Conservation (phyloP, 1,284 basidiomycete genomes). For the Sporisorium reilianum region DNA sequence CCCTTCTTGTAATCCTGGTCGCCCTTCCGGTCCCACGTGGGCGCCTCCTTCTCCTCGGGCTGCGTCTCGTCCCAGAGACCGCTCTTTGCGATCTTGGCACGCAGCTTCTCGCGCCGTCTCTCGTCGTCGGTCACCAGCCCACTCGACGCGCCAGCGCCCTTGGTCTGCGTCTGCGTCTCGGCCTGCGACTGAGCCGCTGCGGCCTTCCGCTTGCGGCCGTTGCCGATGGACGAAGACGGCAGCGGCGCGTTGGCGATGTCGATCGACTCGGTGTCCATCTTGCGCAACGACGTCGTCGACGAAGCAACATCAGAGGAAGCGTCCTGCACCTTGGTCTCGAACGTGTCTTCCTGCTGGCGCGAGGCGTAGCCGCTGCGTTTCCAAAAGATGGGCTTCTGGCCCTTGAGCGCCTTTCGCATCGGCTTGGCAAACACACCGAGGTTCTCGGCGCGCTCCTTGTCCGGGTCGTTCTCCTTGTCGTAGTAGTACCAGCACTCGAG, state of each 20-base stretch:
- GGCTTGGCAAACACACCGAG: constrained; percentile 66
- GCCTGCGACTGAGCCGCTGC: constrained; percentile 16
- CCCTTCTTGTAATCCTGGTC: constrained; percentile 57
- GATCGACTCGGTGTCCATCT: constrained; percentile 26
- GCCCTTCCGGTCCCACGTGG: constrained; percentile 61
- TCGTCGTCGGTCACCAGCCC: constrained; percentile 29
- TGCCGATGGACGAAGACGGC: constrained; percentile 26
- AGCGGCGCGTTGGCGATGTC: constrained; percentile 40
- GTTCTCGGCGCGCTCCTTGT: constrained; percentile 64
- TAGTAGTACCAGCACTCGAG: constrained; percentile 69
- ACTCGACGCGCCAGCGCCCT: neutral
- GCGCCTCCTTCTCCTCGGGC: constrained; percentile 56
- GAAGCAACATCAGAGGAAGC: constrained; percentile 1
- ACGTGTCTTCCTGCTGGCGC: constrained; percentile 23
- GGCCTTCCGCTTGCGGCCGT: constrained; percentile 35
- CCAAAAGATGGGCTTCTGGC: constrained; percentile 68
- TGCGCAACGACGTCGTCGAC: constrained; percentile 6
- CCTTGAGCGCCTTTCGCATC: constrained; percentile 66
- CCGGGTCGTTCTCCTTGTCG: constrained; percentile 64
- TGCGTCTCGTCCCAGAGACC: constrained; percentile 65
- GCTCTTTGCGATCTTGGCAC: constrained; percentile 42
- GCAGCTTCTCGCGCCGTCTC: constrained; percentile 24
- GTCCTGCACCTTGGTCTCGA: constrained; percentile 10
- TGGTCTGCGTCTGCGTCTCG: constrained; percentile 10
- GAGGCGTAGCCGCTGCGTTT: constrained; percentile 62